A percentile compares a stretch with the other conserved stretches of the same genome.
These are phyloP conservation scores for Picea abies DNA, from an alignment of 83 land plant species.

Conservation along the genomic window DNA sequence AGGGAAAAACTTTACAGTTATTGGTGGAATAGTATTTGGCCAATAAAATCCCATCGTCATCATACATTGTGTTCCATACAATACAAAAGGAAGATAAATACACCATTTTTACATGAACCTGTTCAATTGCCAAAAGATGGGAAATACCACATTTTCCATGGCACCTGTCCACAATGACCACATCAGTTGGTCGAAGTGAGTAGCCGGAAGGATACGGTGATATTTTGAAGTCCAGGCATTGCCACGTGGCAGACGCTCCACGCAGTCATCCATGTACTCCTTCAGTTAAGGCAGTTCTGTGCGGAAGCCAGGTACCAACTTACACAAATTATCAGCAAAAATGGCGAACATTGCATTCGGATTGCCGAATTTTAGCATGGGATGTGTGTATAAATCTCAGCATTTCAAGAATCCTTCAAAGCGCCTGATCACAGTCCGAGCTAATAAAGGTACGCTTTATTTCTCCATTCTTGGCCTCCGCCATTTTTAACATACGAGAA, in stretches of 20 bases:
- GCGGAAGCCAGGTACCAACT: not conserved
- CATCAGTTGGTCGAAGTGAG: not conserved
- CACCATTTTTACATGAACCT: too few relatives aligned
- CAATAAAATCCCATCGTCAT: too few relatives aligned
- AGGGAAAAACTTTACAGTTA: too few relatives aligned
- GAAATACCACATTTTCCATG: not conserved
- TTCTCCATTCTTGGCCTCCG: not conserved
- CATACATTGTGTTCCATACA: too few relatives aligned
- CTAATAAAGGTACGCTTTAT: not conserved
- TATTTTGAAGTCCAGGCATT: not conserved
- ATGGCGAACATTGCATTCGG: not conserved
- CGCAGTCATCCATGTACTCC: not conserved
- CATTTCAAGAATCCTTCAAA: not conserved
- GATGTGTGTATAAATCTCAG: not conserved
- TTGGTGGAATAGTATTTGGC: too few relatives aligned
- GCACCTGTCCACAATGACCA: not conserved
- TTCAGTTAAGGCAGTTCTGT: not conserved
- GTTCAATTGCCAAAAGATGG: too few relatives aligned
- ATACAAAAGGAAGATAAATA: too few relatives aligned
- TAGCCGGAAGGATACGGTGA: not conserved
- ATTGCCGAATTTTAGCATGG: not conserved
- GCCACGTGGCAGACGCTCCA: not conserved
- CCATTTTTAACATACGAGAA: too few relatives aligned
- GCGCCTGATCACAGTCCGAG: not conserved
- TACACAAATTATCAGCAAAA: not conserved